Evolutionary conservation across 2,329 filamentous ascomycete species (phyloP).

Genomic region (Blastomyces gilchristii): DNA sequence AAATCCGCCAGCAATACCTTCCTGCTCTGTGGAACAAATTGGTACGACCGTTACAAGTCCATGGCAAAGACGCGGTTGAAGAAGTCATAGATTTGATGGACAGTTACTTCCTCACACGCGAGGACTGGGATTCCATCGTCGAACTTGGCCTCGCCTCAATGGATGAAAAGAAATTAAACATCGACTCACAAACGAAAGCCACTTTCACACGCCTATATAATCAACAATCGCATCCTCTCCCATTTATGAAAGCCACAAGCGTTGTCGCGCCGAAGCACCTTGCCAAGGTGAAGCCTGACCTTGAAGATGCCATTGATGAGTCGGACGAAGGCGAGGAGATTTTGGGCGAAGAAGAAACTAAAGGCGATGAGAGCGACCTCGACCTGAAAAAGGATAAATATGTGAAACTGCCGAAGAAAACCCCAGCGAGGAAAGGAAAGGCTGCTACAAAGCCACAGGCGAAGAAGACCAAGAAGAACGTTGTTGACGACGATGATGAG

Average conservation of each 20-base stretch:
- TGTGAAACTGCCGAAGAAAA: constrained; percentile 68
- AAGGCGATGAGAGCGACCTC: constrained; percentile 61
- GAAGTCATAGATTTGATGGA: constrained; percentile 94
- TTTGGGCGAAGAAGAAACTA: constrained; percentile 42
- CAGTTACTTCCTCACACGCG: constrained; percentile 85
- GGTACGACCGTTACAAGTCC: constrained; percentile 59
- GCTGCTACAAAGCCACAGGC: constrained; percentile 11
- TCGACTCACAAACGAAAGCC: constrained; percentile 77
- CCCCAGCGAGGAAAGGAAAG: constrained; percentile 36
- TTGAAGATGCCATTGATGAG: constrained; percentile 93
- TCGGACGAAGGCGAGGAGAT: constrained; percentile 65
- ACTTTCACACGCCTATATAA: constrained; percentile 92
- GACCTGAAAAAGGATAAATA: constrained; percentile 93
- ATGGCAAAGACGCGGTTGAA: constrained; percentile 72
- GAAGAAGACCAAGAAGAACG: constrained; percentile 29
- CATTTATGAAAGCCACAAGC: constrained; percentile 88
- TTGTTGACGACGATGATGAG: constrained; percentile 25
- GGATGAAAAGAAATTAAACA: constrained; percentile 61
- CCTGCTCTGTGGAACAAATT: constrained; percentile 77
- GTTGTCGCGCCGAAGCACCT: constrained; percentile 62
- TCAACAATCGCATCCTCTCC: constrained; percentile 70
- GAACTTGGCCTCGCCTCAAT: constrained; percentile 85
- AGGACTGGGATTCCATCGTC: constrained; percentile 87
- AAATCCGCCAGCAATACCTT: constrained; percentile 88
- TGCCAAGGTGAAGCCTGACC: constrained; percentile 69